A percentile compares a stretch with the other conserved stretches of the same genome.
phyloP scores from a whole-genome alignment of 257 asterid genomes.

The Leonotis leonurus region DNA sequence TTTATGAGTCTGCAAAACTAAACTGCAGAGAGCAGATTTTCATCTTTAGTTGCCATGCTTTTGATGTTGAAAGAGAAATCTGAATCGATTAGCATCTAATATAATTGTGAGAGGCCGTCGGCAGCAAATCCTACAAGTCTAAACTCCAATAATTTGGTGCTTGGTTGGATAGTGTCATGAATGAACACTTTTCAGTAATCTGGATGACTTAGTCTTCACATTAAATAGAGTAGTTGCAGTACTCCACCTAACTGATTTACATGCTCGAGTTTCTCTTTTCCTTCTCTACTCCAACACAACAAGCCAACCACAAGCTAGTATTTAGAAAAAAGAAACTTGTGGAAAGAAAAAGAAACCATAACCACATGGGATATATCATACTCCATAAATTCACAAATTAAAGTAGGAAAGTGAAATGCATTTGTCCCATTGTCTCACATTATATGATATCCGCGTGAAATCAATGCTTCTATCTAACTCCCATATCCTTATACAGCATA shows the following conservation, averaged over 20 bases:
- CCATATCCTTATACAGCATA: slow-evolving; percentile 6
- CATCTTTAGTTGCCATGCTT: not conserved
- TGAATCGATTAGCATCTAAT: not conserved
- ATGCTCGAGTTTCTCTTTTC: not conserved
- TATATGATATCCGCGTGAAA: slow-evolving; percentile 44
- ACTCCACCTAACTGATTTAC: slow-evolving; percentile 9
- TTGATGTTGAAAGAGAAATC: not conserved
- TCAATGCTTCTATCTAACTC: slow-evolving; percentile 40
- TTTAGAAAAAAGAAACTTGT: too few species aligned
- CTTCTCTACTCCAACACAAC: too few species aligned
- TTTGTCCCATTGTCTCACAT: slow-evolving; percentile 3
- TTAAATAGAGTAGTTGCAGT: slow-evolving; percentile 26
- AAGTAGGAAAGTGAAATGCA: not conserved
- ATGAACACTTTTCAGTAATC: not conserved
- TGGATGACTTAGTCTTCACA: slow-evolving; percentile 21
- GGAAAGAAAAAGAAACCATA: too few species aligned
- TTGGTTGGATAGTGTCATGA: not conserved
- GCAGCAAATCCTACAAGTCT: not conserved
- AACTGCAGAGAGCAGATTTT: not conserved
- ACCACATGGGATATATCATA: not conserved
- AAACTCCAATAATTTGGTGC: not conserved
- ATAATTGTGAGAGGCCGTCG: not conserved
- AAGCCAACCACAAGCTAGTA: not conserved
- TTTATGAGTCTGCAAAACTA: not conserved
- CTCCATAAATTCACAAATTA: not conserved